phyloP scores from a whole-genome alignment of 1,284 basidiomycete genomes.

The Somion occarium region DNA sequence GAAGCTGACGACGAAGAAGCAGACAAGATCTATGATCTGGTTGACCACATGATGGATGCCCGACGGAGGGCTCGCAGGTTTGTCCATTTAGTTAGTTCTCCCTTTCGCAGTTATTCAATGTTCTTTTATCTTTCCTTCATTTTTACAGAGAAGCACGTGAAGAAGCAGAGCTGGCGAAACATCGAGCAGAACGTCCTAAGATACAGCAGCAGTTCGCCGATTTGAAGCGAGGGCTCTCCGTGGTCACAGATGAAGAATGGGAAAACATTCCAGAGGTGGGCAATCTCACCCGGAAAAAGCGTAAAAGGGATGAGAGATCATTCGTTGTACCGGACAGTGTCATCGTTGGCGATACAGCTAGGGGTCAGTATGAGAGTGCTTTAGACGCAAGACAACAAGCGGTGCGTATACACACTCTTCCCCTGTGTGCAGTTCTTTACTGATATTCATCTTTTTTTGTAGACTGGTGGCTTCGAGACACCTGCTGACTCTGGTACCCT shows the following conservation, averaged over 20 bases:
- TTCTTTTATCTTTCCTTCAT: constrained; percentile 21
- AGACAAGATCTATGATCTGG: constrained; percentile 88
- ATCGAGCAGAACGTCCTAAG: constrained; percentile 79
- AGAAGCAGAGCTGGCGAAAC: constrained; percentile 64
- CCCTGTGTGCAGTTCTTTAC: background rate
- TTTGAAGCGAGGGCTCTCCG: constrained; percentile 84
- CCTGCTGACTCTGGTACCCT: constrained; percentile 75
- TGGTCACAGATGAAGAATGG: constrained; percentile 92
- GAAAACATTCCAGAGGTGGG: constrained; percentile 93
- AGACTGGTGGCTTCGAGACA: constrained; percentile 73
- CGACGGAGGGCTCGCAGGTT: constrained; percentile 77
- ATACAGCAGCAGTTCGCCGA: constrained; percentile 94
- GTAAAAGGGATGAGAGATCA: constrained; percentile 79
- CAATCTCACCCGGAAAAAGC: constrained; percentile 90
- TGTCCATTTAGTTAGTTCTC: constrained; percentile 42
- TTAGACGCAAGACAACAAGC: constrained; percentile 70
- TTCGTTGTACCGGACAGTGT: constrained; percentile 94
- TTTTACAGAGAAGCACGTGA: constrained; percentile 68
- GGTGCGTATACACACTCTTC: constrained; percentile 30
- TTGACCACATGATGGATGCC: constrained; percentile 89
- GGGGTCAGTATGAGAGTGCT: constrained; percentile 72
- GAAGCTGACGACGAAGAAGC: constrained; percentile 98
- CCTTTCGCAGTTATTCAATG: constrained; percentile 23
- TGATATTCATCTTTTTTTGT: constrained; percentile 8
- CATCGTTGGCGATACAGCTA: constrained; percentile 76